Evolutionary conservation across 768 basidiomycete species (phyloP), one percentile per base, ranked within the genome.

Genomic region (Chiua virens): DNA sequence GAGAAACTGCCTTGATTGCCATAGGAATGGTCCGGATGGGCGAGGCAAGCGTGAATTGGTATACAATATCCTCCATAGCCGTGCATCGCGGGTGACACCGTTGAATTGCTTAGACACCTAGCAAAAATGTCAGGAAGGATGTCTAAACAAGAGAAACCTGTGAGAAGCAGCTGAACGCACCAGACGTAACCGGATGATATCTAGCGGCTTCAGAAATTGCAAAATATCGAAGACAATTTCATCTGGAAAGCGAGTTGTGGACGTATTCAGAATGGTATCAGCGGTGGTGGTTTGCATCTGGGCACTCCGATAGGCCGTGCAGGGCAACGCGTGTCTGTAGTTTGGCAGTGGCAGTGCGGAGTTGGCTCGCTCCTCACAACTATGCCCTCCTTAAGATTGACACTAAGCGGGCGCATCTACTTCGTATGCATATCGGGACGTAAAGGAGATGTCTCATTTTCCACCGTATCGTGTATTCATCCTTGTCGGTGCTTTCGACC

Each of bases 1-100:
- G 23, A 63, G 61, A 54, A 40, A 62, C 34, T 45, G 50, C 8
- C 34, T 28, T 5, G 61, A 62, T 22, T 62, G 61, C 55, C 58
- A 60, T 13, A 45, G 39, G 14, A 62, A 61, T n/a, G 61, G 61
- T 10, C 61, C 61, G n/a, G 58, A 44, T 15, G 61, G 61, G 5
- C 61, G 61, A 28, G 52, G 58, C 18, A 62, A 36, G 32, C 39
- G 17, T 23, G 61, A 60, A 10, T 30, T 50, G 41, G 49, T 17
- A 27, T 62, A 62, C 5, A 62, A 39, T n/a, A 42, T 8, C 39
- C 55, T 57, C 61, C 61, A 62, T 3, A 62, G 34, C 1, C 51
- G 49, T 14, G 49, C 50, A 41, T 62, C 61, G n/a, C 42, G 45
- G 30, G 55, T 53, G 51, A 62, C 36, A 17, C 27, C 18, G 39